Conservation (phyloP, 2,329 filamentous ascomycete genomes). For the Hirsutella minnesotensis region DNA sequence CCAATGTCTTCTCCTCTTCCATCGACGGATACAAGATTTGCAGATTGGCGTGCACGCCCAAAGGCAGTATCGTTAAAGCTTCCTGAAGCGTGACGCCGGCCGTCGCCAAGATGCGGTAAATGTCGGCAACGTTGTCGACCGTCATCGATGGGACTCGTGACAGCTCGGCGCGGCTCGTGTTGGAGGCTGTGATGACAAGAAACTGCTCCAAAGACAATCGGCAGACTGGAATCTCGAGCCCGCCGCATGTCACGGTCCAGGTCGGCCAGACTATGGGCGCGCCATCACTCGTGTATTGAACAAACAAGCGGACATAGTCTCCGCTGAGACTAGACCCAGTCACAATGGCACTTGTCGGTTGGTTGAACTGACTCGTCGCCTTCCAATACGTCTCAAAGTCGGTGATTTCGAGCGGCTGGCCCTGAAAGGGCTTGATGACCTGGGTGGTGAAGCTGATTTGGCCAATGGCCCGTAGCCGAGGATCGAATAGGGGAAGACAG, state of each 20-base stretch:
- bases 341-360: constrained; percentile 69
- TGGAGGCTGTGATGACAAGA: constrained; percentile 34
- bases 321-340: constrained; percentile 92
- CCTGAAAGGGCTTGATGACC: constrained; percentile 91
- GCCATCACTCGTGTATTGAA: constrained; percentile 82
- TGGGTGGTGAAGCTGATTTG: constrained; percentile 91
- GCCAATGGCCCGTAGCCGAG: constrained; percentile 79
- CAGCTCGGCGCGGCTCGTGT: constrained; percentile 31
- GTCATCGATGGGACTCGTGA: constrained; percentile 31
- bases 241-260: constrained; percentile 67
- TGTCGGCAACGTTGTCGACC: constrained; percentile 44
- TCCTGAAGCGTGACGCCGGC: constrained; percentile 73
- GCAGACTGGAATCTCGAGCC: constrained; percentile 71
- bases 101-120: constrained; percentile 60
- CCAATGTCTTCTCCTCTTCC: constrained; percentile 57
- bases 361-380: constrained; percentile 84
- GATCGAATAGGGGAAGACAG: constrained; percentile 85
- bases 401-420: constrained; percentile 87
- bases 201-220: constrained; percentile 69
- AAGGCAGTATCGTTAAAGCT: constrained; percentile 62
- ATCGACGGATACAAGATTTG: constrained; percentile 77
- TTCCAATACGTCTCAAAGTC: constrained; percentile 99
- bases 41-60: constrained; percentile 79
- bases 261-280: constrained; percentile 78
- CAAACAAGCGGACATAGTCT: constrained; percentile 85